Evolutionary conservation across 176 grass and related monocot genomes (phyloP).

Genomic region (Echinochloa phyllopogon): DNA sequence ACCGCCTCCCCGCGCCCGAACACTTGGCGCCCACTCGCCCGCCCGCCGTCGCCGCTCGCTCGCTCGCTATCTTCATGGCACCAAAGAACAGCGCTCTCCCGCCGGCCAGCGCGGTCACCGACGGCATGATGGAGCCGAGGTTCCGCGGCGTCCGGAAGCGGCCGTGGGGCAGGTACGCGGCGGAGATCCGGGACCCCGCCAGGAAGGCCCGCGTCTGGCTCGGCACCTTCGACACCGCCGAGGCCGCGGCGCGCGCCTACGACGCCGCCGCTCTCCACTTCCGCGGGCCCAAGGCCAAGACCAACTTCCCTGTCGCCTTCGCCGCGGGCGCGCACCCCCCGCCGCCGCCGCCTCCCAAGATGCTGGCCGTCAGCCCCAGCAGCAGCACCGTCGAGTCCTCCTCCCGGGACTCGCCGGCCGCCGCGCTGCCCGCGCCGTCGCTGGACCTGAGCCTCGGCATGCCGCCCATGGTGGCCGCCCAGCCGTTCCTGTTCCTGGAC

Average conservation of each 20-base stretch:
- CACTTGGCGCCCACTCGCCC: conserved; percentile 8
- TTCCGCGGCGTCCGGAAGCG: conserved; percentile 91
- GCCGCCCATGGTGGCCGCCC: conserved; percentile 30
- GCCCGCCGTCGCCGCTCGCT: no score
- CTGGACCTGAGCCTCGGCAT: conserved; percentile 58
- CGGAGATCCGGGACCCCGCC: conserved; percentile 84
- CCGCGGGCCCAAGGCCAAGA: conserved; percentile 86
- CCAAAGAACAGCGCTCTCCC: conserved; percentile 45
- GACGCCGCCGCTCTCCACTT: conserved; percentile 83
- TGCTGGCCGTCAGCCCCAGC: conserved; percentile 43
- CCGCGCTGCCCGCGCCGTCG: conserved; percentile 13
- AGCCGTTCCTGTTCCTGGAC: conserved; percentile 61
- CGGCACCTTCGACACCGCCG: conserved; percentile 95
- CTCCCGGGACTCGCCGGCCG: conserved; percentile 48
- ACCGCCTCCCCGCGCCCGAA: background rate
- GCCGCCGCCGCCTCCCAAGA: conserved; percentile 27
- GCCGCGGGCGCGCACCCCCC: background rate
- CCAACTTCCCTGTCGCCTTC: conserved; percentile 66
- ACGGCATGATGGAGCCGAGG: conserved; percentile 56
- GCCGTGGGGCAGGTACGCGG: conserved; percentile 89
- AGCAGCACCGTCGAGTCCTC: conserved; percentile 87
- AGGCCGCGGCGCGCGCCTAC: conserved; percentile 82
- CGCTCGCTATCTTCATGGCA: conserved; percentile 40
- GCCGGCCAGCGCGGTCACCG: background rate
- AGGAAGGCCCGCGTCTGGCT: conserved; percentile 90